Evolutionary conservation across 805 yeast genomes (phyloP).

Genomic region (Cyberlindnera euphorbiae): DNA sequence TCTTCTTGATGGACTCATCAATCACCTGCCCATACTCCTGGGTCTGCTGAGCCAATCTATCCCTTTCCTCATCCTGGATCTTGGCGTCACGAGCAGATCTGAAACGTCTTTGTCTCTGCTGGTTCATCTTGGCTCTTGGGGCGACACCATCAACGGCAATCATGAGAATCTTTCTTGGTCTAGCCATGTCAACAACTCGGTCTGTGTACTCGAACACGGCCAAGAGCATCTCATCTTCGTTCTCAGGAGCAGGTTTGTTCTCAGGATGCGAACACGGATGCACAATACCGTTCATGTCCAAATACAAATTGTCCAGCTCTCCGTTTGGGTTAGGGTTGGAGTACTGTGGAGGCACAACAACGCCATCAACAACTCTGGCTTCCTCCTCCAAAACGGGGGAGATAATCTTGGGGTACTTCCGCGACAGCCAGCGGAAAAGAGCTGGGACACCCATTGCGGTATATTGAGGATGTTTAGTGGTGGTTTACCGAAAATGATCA

Average conservation of each 20-base stretch:
- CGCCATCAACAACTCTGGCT: conserved; percentile 52
- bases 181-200: conserved; percentile 85
- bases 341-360: conserved; percentile 60
- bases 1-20: conserved; percentile 68
- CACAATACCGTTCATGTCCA: conserved; percentile 98
- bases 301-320: conserved; percentile 85
- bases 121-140: conserved; percentile 98
- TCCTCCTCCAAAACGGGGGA: conserved; percentile 83
- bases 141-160: conserved; percentile 99
- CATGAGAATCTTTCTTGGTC: conserved; percentile 88
- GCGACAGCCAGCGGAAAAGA: conserved; percentile 91
- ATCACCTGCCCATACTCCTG: conserved; percentile 53
- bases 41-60: conserved; percentile 33
- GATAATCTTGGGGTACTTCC: conserved; percentile 90
- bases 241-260: conserved; percentile 90
- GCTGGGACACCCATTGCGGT: conserved; percentile 95
- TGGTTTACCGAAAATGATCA: too few species aligned
- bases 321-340: conserved; percentile 87
- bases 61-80: conserved; percentile 68
- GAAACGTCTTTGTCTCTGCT: conserved; percentile 93
- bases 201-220: conserved; percentile 93
- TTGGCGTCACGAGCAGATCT: conserved; percentile 93
- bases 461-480: neutral
- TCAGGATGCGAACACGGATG: conserved; percentile 99
- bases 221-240: conserved; percentile 94